Evolutionary conservation across 768 basidiomycete species (phyloP).

Genomic region (Galerina marginata): DNA sequence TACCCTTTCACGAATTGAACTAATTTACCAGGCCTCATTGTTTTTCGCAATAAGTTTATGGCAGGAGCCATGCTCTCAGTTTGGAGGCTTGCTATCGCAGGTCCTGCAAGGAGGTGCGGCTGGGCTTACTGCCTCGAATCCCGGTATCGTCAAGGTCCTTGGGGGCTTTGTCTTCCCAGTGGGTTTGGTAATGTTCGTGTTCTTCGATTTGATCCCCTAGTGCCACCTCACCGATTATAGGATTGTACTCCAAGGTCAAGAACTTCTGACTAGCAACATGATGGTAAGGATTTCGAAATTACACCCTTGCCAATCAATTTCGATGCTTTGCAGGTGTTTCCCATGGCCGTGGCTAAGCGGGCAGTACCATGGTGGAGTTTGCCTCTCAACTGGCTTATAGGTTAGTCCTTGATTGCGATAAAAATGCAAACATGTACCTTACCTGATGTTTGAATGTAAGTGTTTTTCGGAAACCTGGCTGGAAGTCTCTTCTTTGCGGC

Average conservation of each 20-base stretch:
- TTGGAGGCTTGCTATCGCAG: constrained; percentile 69
- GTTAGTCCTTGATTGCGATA: constrained; percentile 36
- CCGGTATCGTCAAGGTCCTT: constrained; percentile 70
- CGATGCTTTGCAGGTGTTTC: constrained; percentile 53
- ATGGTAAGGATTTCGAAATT: constrained; percentile 49
- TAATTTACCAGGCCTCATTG: neutral
- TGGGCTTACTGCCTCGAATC: constrained; percentile 55
- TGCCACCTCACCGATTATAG: constrained; percentile 36
- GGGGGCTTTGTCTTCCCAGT: constrained; percentile 77
- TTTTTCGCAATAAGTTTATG: constrained; percentile 49
- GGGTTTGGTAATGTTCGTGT: constrained; percentile 71
- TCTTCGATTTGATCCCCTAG: neutral
- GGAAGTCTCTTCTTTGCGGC: constrained; percentile 76
- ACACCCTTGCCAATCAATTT: neutral
- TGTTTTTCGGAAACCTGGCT: constrained; percentile 69
- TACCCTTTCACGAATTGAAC: constrained; percentile 8
- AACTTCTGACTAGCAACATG: constrained; percentile 79
- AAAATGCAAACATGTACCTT: neutral
- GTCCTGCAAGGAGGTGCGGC: constrained; percentile 65
- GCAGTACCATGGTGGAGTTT: constrained; percentile 75
- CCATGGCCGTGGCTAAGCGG: constrained; percentile 68
- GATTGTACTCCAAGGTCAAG: constrained; percentile 75
- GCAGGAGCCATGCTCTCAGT: constrained; percentile 79
- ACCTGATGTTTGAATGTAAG: constrained; percentile 37
- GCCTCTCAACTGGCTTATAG: constrained; percentile 71